Base-by-base conservation (phyloP, 75 land plant genomes). In the Sequoia sempervirens region DNA sequence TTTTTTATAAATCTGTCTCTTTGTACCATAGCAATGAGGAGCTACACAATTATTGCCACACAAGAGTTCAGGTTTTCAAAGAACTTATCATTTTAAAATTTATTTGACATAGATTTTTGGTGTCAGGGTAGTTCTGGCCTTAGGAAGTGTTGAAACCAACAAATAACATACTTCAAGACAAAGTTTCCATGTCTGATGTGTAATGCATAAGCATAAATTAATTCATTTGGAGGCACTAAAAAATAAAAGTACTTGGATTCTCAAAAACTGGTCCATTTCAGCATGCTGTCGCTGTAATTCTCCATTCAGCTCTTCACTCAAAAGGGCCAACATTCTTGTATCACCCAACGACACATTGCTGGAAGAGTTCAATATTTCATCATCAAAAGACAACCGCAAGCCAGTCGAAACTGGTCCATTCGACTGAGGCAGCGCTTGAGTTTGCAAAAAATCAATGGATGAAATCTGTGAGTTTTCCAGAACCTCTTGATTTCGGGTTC, bases 361-460 rank as follows among this genome's bases (percentile, higher is more conserved):
- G 84, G 86, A 87, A 17, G 79, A 72, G 76, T 83, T 88, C 26
- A 86, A 75, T 10, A 86, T 68, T 6, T 90, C 85, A 81, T 96
- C 93, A 69, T 95, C 93, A 26, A 95, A 90, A 4, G 98, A 88
- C 30, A 96, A 86, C 37, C 92, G 94, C 46, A 96, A 85, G 41
- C 98, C 98, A 1, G 98, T 96, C 3, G 98, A 96, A 2, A 96
- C 98, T 10, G 92, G 70, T 13, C 85, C 82, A 46, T 74, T 86
- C 1, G 88, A 80, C 38, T 79, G 87, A 37, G 88, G 78, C 28
- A 78, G 50, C 0, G 80, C 88, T 37, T 28, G 52, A 18, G 75
- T 41, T 70, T 89, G 92, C 81, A 91, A 40, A 53, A 91, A 86
- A 86, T 93, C 92, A 64, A 88, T 81, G 37, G 94, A 93, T 2